phyloP scores from a whole-genome alignment of 225 moss, liverwort and hornwort genomes.

The Takakia lepidozioides region DNA sequence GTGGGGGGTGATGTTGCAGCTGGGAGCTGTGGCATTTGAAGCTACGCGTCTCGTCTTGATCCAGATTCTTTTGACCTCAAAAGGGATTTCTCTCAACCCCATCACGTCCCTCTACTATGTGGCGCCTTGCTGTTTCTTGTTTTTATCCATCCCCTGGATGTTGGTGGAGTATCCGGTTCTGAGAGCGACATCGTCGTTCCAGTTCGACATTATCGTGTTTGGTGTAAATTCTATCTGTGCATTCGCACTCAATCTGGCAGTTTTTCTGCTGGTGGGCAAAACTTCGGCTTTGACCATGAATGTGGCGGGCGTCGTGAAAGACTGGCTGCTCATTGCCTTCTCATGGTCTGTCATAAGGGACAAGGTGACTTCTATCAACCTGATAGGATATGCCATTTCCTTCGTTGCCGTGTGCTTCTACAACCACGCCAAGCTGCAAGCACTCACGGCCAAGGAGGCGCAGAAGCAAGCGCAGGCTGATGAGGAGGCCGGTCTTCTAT shows the following conservation, averaged over 20 bases:
- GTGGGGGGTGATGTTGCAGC: conserved; percentile 42
- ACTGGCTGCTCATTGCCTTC: conserved; percentile 49
- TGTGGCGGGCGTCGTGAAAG: conserved; percentile 50
- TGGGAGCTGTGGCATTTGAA: conserved; percentile 35
- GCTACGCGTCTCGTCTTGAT: conserved; percentile 41
- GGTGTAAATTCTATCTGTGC: conserved; percentile 39
- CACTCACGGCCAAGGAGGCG: conserved; percentile 32
- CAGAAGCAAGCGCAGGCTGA: conserved; percentile 24
- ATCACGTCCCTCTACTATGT: conserved; percentile 49
- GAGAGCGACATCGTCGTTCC: conserved; percentile 15
- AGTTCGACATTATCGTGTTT: conserved; percentile 26
- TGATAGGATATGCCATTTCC: conserved; percentile 32
- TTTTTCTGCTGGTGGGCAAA: conserved; percentile 44
- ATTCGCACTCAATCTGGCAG: conserved; percentile 39
- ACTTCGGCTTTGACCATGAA: conserved; percentile 52
- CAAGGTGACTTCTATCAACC: conserved; percentile 30
- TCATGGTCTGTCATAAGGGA: conserved; percentile 55
- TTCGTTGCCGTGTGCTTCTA: conserved; percentile 43
- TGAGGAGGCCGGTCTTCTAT: conserved; percentile 28
- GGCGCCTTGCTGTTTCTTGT: conserved; percentile 37
- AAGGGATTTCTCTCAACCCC: conserved; percentile 40
- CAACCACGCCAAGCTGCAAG: conserved; percentile 49
- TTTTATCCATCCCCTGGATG: conserved; percentile 37
- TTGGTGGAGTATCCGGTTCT: conserved; percentile 42
- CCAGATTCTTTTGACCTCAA: conserved; percentile 43